Percentiles rank a stretch among this genome's conserved stretches.
These are phyloP conservation scores for Scedosporium boydii DNA, from an alignment of 2,329 filamentous ascomycete species.

Conservation along the genomic window DNA sequence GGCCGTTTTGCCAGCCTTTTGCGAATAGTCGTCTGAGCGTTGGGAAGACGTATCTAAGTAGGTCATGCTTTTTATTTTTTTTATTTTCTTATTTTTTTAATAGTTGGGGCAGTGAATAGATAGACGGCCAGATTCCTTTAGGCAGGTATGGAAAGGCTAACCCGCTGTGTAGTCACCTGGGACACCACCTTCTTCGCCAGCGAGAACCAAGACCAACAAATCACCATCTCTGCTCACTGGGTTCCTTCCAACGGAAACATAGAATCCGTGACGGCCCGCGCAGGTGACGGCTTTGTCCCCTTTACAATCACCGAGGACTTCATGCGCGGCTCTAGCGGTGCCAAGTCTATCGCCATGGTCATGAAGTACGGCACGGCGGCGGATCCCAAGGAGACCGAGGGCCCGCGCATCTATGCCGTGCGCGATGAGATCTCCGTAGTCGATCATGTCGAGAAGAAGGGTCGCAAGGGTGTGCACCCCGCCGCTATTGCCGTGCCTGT, in stretches of 20 bases:
- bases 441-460: background rate
- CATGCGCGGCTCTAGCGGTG: slow-evolving; percentile 7
- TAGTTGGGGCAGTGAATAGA: background rate
- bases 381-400: background rate
- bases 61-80: background rate
- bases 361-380: slow-evolving; percentile 4
- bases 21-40: slow-evolving; percentile 18
- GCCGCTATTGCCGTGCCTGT: slow-evolving; percentile 18
- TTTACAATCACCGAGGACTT: slow-evolving; percentile 12
- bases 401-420: slow-evolving; percentile 1
- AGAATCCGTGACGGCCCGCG: slow-evolving; percentile 12
- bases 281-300: slow-evolving; percentile 18
- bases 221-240: slow-evolving; percentile 14
- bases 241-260: background rate
- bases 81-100: background rate
- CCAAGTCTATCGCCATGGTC: background rate
- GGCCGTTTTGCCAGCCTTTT: slow-evolving; percentile 23
- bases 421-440: slow-evolving; percentile 1
- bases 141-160: background rate
- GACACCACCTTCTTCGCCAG: slow-evolving; percentile 15
- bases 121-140: background rate
- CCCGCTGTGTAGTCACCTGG: slow-evolving; percentile 21
- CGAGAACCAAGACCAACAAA: slow-evolving; percentile 9
- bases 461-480: background rate
- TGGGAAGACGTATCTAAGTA: slow-evolving; percentile 22